phyloP scores from a whole-genome alignment of 129 eudicot species.

The Helianthus annuus region DNA sequence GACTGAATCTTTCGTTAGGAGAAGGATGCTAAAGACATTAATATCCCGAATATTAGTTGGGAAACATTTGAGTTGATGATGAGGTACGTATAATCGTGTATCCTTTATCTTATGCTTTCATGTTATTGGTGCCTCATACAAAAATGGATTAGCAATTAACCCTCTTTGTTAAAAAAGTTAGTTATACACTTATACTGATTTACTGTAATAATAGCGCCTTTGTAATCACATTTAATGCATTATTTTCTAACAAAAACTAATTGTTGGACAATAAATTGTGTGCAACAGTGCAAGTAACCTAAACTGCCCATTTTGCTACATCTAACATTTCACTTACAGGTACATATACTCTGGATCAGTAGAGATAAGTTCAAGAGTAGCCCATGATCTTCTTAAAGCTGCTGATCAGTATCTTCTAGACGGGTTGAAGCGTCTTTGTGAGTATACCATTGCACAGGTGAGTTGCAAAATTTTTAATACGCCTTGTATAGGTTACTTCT shows the following conservation, averaged over 20 bases:
- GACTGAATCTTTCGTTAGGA: conserved; percentile 50
- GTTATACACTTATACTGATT: neutral
- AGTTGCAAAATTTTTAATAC: conserved; percentile 3
- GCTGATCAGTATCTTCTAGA: conserved; percentile 87
- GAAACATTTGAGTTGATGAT: conserved; percentile 93
- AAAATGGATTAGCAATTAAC: neutral
- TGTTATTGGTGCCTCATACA: neutral
- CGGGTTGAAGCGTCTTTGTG: conserved; percentile 87
- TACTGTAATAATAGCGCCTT: neutral
- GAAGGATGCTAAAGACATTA: conserved; percentile 78
- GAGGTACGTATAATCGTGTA: conserved; percentile 50
- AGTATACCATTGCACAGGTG: conserved; percentile 77
- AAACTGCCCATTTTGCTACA: neutral
- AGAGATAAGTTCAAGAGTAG: conserved; percentile 57
- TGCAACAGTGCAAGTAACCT: neutral
- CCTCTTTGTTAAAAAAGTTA: neutral
- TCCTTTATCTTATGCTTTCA: neutral
- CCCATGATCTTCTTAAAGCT: conserved; percentile 81
- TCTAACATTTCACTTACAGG: conserved; percentile 44
- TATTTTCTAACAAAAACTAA: neutral
- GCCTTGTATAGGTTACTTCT: neutral
- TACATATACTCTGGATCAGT: conserved; percentile 89
- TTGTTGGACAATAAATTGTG: neutral
- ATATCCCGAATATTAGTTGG: conserved; percentile 89
- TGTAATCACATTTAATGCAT: neutral